Evolutionary conservation across 179 eudicot species (phyloP).

Genomic region (Gypsophila paniculata): DNA sequence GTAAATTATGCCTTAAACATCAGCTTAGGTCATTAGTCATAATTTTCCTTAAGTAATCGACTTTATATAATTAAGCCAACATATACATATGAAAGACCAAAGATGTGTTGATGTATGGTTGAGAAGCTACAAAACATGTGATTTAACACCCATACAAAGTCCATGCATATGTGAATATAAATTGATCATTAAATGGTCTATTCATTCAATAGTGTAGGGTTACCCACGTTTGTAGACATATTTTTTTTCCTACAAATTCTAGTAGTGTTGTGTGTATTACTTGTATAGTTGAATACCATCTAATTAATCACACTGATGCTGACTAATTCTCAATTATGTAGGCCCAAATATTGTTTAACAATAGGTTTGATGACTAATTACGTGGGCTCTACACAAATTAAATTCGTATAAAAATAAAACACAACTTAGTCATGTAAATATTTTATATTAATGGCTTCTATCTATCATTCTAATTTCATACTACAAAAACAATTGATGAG

Average conservation of each 20-base stretch:
- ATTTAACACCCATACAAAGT: background rate
- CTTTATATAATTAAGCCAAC: background rate
- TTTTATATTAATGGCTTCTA: too few species aligned
- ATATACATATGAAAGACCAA: background rate
- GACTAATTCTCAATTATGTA: slow-evolving; percentile 6
- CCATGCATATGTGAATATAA: background rate
- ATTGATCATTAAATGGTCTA: background rate
- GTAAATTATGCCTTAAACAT: background rate
- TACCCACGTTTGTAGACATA: background rate
- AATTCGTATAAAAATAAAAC: background rate
- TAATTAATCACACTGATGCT: background rate
- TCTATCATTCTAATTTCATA: too few species aligned
- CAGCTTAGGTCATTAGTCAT: background rate
- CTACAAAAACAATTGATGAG: too few species aligned
- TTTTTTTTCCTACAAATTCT: background rate
- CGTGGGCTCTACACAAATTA: slow-evolving; percentile 2
- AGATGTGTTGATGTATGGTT: background rate
- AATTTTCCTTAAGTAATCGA: too few species aligned
- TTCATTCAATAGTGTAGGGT: background rate
- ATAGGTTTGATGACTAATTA: background rate
- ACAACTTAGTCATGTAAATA: too few species aligned
- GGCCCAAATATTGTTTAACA: background rate
- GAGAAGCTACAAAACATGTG: background rate
- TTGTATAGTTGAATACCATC: background rate
- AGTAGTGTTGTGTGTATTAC: background rate